Base-by-base conservation (phyloP, 441 rosid genomes). In the Pelargonium myrrhifolium region DNA sequence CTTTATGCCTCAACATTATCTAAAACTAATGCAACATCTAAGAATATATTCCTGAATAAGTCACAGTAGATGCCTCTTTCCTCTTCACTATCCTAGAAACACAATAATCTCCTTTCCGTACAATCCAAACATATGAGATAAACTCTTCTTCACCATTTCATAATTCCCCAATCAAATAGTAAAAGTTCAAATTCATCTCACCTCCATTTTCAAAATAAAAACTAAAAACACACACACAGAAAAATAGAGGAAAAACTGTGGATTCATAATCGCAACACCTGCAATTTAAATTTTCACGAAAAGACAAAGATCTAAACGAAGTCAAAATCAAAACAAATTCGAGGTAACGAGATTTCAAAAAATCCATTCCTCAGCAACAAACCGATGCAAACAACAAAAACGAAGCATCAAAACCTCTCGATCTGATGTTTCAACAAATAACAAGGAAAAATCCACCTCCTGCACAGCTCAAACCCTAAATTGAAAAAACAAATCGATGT, bases 381-480 rank as follows among this genome's bases (percentile, higher is more conserved):
- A 42, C 17, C 17, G 22, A 51, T 17, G 59, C 22, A 17, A 53
- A 43, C 31, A 17, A 17, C 24, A 53, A 53, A 53, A 53, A 17
- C 59, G 59, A 53, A 53, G 9, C 18, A 10, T 17, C 22, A 15
- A 53, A 17, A 18, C 22, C 59, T 17, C 59, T 18, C 24, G 59
- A 53, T 17, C 59, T 22, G 9, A 53, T 53, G 59, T 6, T 22
- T 17, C 59, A 8, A 53, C 59, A 22, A 18, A 53, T 51, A 15
- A 51, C 58, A 51, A 53, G 8, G 1, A 17, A 17, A 53, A 17
- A 6, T 17, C 59, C 59, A 53, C 20, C 14, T 9, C 49, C 21
- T n/a, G 59, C 22, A 53, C 8, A 53, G 59, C 59, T 53, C 59
- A 53, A 53, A 53, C 59, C 59, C 59, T 53, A 53, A 53, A 53